Evolutionary conservation across 1,284 basidiomycete genomes (phyloP), one percentile per base, ranked within the genome.

Genomic region (Fomitopsis pinicola): DNA sequence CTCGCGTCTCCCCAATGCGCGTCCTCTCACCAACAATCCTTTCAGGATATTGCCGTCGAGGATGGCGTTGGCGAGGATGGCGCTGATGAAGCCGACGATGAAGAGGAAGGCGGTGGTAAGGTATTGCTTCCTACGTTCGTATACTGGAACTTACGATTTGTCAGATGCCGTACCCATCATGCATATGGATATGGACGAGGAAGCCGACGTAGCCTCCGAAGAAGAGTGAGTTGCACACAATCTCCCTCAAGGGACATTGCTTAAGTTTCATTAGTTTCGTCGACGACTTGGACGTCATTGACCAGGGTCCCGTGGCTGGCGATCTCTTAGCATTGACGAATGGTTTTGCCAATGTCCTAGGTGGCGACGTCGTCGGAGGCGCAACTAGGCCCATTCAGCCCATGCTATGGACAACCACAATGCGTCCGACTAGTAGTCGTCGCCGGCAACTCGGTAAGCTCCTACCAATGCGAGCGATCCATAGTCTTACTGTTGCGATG

Each of bases 171-270:
- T 65, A 55, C 66, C 64, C n/a, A 69, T 68, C 63, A 66, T 72
- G 64, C 67, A 69, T 38, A 79, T 77, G 60, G 76, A 78, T 42
- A 71, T 73, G 45, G 73, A 73, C 26, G 75, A 84, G 55, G 88
- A 85, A 59, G 82, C 77, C 5, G 89, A 91, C 62, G 82, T 87
- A 72, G 84, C 85, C 38, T 91, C 89, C 9, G 89, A 89, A 66
- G 84, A 83, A 61, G 88, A 88, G 80, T 89, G 76, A 62, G 80
- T 72, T 5, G 52, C 68, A 28, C 72, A 67, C 36, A 66, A 64
- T 59, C 57, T 67, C 22, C 22, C 55, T 63, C 59, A 63, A 1
- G 30, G 8, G 10, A 6, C 26, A 12, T 26, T 36, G 12, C 12
- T 50, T 55, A 36, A 59, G n/a, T 42, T 64, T 65, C 60, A 42